Conservation (phyloP, 768 basidiomycete species). For the Chalciporus pseudorubinellus region DNA sequence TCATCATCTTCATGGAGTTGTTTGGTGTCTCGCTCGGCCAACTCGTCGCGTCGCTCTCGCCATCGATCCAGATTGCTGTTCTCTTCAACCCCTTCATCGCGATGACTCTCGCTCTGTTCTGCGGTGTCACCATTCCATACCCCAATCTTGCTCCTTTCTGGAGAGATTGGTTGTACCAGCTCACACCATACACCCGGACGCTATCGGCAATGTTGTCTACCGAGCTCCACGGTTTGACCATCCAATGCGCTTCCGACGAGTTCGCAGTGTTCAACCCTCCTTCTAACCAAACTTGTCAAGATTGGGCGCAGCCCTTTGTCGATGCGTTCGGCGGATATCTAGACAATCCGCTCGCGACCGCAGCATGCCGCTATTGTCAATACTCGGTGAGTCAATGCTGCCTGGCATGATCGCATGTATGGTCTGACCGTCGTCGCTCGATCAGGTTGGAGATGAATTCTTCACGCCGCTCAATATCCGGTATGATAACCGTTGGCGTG, state of each 20-base stretch:
- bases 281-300: conserved; percentile 47
- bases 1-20: conserved; percentile 68
- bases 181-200: conserved; percentile 33
- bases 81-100: conserved; percentile 77
- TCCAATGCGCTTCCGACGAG: conserved; percentile 56
- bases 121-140: conserved; percentile 77
- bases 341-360: conserved; percentile 49
- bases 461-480: conserved; percentile 65
- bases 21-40: conserved; percentile 75
- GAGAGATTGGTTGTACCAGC: conserved; percentile 27
- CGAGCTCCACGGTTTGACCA: conserved; percentile 70
- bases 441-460: conserved; percentile 64
- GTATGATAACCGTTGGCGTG: conserved; percentile 63
- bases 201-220: conserved; percentile 45
- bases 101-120: conserved; percentile 67
- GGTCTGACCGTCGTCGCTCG: not conserved
- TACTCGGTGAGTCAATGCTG: conserved; percentile 38
- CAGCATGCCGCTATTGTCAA: conserved; percentile 71
- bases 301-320: conserved; percentile 54
- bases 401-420: not conserved
- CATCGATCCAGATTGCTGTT: conserved; percentile 75
- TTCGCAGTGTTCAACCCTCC: conserved; percentile 53
- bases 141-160: conserved; percentile 41
- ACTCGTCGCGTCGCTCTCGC: conserved; percentile 71
- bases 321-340: conserved; percentile 53